Evolutionary conservation across 1,139 yeast genomes (phyloP).

Genomic region (Kurtzmaniella natalensis): DNA sequence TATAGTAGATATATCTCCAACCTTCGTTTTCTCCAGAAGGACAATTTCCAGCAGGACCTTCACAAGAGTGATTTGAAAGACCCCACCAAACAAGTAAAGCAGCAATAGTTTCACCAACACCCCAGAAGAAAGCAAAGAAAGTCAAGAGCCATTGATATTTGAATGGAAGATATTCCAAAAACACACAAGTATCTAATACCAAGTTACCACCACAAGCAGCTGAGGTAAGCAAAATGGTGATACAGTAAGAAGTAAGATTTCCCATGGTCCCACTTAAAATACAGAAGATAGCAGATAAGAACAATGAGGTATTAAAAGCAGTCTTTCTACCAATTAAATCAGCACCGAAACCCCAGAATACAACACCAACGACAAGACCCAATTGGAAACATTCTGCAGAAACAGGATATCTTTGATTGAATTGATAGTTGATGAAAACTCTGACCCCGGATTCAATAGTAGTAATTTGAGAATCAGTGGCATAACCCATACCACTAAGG

Average conservation of each 20-base stretch:
- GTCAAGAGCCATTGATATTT: slow-evolving; percentile 52
- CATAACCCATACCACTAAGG: slow-evolving; percentile 60
- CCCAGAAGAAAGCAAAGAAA: slow-evolving; percentile 59
- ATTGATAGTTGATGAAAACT: slow-evolving; percentile 39
- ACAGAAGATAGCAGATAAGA: slow-evolving; percentile 47
- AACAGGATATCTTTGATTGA: slow-evolving; percentile 30
- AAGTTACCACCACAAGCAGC: slow-evolving; percentile 59
- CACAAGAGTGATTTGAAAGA: slow-evolving; percentile 46
- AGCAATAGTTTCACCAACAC: slow-evolving; percentile 56
- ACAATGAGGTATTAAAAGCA: slow-evolving; percentile 52
- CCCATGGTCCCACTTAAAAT: slow-evolving; percentile 51
- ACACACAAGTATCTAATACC: slow-evolving; percentile 57
- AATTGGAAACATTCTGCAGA: slow-evolving; percentile 23
- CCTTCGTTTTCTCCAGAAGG: slow-evolving; percentile 47
- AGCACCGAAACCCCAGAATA: slow-evolving; percentile 55
- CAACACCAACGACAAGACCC: slow-evolving; percentile 55
- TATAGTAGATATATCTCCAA: slow-evolving; percentile 57
- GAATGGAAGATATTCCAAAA: slow-evolving; percentile 53
- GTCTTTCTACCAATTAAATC: slow-evolving; percentile 55
- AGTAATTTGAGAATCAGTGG: slow-evolving; percentile 56
- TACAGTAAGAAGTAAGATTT: slow-evolving; percentile 44
- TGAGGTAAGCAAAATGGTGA: slow-evolving; percentile 43
- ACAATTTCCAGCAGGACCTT: slow-evolving; percentile 32
- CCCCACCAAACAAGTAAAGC: slow-evolving; percentile 55
- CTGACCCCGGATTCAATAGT: slow-evolving; percentile 36